phyloP scores from a whole-genome alignment of 768 basidiomycete species.

The Tulasnella sp. region DNA sequence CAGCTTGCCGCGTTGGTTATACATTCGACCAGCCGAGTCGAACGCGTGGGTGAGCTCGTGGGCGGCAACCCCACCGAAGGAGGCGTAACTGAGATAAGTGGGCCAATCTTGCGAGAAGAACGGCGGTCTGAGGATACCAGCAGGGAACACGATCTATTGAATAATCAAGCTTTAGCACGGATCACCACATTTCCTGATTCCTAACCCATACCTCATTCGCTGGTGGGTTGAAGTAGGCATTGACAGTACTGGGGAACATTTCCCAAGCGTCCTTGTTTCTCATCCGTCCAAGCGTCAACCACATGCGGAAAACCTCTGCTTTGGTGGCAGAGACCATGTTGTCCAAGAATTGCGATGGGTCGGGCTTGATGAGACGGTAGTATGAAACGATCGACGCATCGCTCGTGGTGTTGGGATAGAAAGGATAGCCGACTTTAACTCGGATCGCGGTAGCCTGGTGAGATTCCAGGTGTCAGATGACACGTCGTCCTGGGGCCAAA shows the following conservation, averaged over 20 bases:
- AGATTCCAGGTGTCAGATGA: conserved; percentile 13
- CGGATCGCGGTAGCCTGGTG: conserved; percentile 66
- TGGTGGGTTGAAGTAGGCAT: conserved; percentile 83
- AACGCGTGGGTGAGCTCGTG: conserved; percentile 92
- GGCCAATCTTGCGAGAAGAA: conserved; percentile 88
- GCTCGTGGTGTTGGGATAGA: conserved; percentile 63
- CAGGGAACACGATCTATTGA: conserved; percentile 83
- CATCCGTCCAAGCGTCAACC: conserved; percentile 63
- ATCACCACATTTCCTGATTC: not conserved
- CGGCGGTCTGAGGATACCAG: conserved; percentile 87
- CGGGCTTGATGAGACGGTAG: conserved; percentile 61
- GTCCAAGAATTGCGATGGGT: conserved; percentile 68
- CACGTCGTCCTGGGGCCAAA: not conserved
- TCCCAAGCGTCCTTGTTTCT: conserved; percentile 74
- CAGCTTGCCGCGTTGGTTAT: conserved; percentile 81
- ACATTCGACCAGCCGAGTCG: conserved; percentile 81
- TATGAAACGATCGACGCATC: conserved; percentile 63
- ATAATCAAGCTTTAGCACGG: not conserved
- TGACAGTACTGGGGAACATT: conserved; percentile 80
- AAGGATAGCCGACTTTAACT: conserved; percentile 89
- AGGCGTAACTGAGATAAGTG: conserved; percentile 79
- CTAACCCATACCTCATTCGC: conserved; percentile 62
- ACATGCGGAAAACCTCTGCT: conserved; percentile 56
- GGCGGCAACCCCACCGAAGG: conserved; percentile 85
- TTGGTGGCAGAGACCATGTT: conserved; percentile 67